phyloP scores from a whole-genome alignment of 2,329 filamentous ascomycete genomes.

The Purpureocillium takamizusanense region DNA sequence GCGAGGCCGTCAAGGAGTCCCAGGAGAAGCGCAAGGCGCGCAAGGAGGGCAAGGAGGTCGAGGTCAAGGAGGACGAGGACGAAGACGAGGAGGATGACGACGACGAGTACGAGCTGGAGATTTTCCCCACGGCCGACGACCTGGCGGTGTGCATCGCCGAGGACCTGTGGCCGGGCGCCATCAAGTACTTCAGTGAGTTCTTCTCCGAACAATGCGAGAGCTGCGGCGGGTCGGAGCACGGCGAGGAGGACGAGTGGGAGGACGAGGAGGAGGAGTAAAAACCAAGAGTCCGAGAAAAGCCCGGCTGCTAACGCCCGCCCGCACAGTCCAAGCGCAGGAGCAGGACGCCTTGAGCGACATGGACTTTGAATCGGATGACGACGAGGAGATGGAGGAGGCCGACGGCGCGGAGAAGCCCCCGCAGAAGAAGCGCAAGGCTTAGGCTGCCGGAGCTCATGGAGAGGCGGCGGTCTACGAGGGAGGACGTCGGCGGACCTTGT shows the following conservation, averaged over 20 bases:
- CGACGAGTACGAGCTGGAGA: constrained; percentile 63
- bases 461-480: neutral
- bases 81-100: constrained; percentile 53
- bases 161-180: constrained; percentile 80
- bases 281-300: neutral
- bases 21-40: constrained; percentile 43
- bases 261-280: neutral
- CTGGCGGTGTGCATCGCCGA: constrained; percentile 74
- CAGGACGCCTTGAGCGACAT: constrained; percentile 56
- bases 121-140: constrained; percentile 82
- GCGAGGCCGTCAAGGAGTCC: constrained; percentile 50
- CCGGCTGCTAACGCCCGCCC: neutral
- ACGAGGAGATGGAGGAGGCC: constrained; percentile 38
- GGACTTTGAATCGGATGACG: constrained; percentile 50
- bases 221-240: neutral
- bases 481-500: neutral
- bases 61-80: constrained; percentile 35
- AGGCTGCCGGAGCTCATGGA: constrained; percentile 12
- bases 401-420: constrained; percentile 32
- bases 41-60: constrained; percentile 41
- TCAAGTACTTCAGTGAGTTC: constrained; percentile 81
- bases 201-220: neutral
- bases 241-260: neutral
- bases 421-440: constrained; percentile 32
- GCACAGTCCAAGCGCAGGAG: constrained; percentile 47